Conservation (phyloP, 345 rosid genomes). For the Eutrema yunnanense region DNA sequence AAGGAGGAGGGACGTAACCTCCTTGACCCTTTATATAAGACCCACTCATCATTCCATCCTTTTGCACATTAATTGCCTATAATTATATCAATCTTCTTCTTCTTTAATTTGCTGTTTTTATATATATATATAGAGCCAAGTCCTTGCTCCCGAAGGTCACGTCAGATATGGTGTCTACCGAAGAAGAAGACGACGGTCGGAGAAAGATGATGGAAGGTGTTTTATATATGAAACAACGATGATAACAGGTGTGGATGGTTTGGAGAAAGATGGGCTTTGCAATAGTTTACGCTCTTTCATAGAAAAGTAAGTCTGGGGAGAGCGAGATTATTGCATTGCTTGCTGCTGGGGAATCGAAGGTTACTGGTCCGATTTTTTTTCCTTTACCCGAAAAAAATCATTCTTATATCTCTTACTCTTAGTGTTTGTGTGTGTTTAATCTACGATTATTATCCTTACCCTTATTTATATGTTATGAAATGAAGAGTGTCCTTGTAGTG, state of each 20-base stretch:
- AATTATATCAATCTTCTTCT: not conserved
- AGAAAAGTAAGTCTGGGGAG: slow-evolving; percentile 29
- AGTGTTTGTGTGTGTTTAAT: not conserved
- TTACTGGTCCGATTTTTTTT: slow-evolving; percentile 36
- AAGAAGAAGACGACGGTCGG: slow-evolving; percentile 22
- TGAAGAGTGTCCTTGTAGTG: not conserved
- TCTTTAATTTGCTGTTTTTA: not conserved
- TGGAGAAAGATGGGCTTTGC: slow-evolving; percentile 22
- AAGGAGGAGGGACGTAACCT: slow-evolving; percentile 13
- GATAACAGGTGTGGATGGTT: not conserved
- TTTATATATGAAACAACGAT: slow-evolving; percentile 2
- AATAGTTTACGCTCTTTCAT: slow-evolving; percentile 33
- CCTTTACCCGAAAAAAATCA: slow-evolving; percentile 30
- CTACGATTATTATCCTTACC: not conserved
- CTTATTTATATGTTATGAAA: not conserved
- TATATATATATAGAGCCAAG: not conserved
- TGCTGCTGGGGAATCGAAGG: slow-evolving; percentile 33
- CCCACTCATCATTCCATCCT: slow-evolving; percentile 31
- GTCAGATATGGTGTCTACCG: slow-evolving; percentile 22
- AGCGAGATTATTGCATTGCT: slow-evolving; percentile 35
- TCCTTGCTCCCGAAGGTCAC: not conserved
- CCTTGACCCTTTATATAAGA: slow-evolving; percentile 31
- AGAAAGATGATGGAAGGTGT: not conserved
- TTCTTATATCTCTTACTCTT: slow-evolving; percentile 16
- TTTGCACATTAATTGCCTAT: slow-evolving; percentile 14